A percentile compares a stretch with the other conserved stretches of the same genome.
phyloP scores from a whole-genome alignment of 306 rosid species.

The Medicago arabica region DNA sequence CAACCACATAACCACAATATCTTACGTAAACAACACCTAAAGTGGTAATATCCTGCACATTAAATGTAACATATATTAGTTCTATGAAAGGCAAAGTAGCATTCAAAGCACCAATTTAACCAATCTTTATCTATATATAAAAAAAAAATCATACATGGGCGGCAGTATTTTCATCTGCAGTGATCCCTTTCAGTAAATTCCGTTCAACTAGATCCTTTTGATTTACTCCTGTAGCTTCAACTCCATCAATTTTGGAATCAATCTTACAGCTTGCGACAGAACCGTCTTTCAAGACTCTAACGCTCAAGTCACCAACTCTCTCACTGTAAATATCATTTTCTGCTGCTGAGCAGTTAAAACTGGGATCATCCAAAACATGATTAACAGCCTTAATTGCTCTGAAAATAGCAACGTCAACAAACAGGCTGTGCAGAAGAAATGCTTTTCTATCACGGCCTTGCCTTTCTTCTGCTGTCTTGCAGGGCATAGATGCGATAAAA shows the following conservation, averaged over 20 bases:
- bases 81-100: conserved; percentile 36
- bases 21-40: conserved; percentile 84
- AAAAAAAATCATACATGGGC: conserved; percentile 81
- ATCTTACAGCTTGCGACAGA: conserved; percentile 80
- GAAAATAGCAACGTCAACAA: conserved; percentile 88
- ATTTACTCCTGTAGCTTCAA: conserved; percentile 71
- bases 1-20: conserved; percentile 77
- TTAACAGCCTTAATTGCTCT: conserved; percentile 73
- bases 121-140: conserved; percentile 36
- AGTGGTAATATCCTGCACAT: conserved; percentile 79
- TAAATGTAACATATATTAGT: conserved; percentile 40
- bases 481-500: conserved; percentile 85
- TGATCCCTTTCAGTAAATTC: conserved; percentile 91
- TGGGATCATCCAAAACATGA: conserved; percentile 59
- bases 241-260: conserved; percentile 93
- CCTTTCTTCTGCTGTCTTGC: conserved; percentile 93
- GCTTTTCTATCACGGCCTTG: conserved; percentile 94
- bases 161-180: conserved; percentile 98
- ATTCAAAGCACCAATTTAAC: conserved; percentile 27
- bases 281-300: conserved; percentile 74
- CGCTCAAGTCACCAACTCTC: conserved; percentile 79
- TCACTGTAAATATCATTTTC: conserved; percentile 56
- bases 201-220: conserved; percentile 69
- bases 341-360: conserved; percentile 46
- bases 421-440: conserved; percentile 91